phyloP scores from a whole-genome alignment of 2,329 filamentous ascomycete species.

The Colletotrichum acutatum region DNA sequence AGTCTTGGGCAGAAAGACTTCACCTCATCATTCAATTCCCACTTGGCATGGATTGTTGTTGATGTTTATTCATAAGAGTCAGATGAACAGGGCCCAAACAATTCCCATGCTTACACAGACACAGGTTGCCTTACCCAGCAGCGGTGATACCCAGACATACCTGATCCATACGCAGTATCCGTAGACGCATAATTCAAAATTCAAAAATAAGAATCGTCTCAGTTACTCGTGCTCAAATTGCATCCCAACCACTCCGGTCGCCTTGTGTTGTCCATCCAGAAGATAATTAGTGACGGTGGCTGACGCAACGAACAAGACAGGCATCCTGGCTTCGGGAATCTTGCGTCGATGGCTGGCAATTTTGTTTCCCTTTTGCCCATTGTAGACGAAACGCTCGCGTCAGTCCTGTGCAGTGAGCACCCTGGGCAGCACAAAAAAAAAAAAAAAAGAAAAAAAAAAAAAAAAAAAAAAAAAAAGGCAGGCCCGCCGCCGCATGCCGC shows the following conservation, averaged over 20 bases:
- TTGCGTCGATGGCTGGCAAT: background rate
- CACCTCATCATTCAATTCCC: background rate
- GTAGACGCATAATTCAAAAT: too few species aligned
- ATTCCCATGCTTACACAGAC: background rate
- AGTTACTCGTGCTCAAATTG: too few species aligned
- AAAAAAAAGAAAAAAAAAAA: background rate
- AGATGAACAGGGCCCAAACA: background rate
- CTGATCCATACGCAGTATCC: too few species aligned
- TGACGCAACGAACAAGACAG: constrained; percentile 24
- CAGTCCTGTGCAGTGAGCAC: background rate
- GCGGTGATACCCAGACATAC: background rate
- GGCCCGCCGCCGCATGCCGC: background rate
- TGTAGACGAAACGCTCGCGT: constrained; percentile 15
- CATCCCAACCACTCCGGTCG: too few species aligned
- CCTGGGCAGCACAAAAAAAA: background rate
- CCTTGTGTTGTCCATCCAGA: too few species aligned
- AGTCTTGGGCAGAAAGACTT: constrained; percentile 11
- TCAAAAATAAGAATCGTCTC: too few species aligned
- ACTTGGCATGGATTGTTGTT: background rate
- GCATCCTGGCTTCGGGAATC: constrained; percentile 6
- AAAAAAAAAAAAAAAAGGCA: background rate
- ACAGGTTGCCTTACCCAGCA: constrained; percentile 1
- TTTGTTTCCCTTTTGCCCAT: background rate
- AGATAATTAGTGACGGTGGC: constrained; percentile 3
- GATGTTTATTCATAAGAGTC: too few species aligned